Evolutionary conservation across 805 yeast genomes (phyloP), one percentile per base, ranked within the genome.

Genomic region (Scheffersomyces spartinae): DNA sequence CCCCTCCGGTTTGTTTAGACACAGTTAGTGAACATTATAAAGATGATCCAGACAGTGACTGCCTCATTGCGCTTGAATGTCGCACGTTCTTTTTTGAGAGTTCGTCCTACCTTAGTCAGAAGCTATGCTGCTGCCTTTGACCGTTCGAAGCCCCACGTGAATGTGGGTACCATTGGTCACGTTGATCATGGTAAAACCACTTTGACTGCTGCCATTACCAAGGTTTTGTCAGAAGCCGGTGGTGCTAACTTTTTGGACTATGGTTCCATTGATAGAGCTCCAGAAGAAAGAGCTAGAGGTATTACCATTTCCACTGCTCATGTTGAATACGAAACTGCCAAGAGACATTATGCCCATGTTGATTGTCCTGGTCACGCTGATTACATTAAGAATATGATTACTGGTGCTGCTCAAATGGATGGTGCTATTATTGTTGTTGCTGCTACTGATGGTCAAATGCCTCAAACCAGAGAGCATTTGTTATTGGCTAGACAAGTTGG

Each of bases 351-450:
- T 52, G 88, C 97, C 44, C 96, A 86, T 58, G 95, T 86, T 42
- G 97, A 86, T 70, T 84, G 95, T 61, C 96, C 96, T 29, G 97
- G 97, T 50, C 97, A 88, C 73, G 91, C 94, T 39, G 97, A 88
- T 71, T 88, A 86, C 64, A 88, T 88, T 64, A 88, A 88, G 70
- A 88, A 88, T 64, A 88, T 88, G 97, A 88, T 88, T 59, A 84
- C 95, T 41, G 97, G 97, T 77, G 96, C 97, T 47, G 95, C 97
- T 47, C 95, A 88, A 61, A 86, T 86, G 96, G 97, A 88, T 60
- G 96, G 97, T 70, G 97, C 96, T 42, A 86, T 88, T 46, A 88
- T 88, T 64, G 97, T 88, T 35, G 97, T 91, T 58, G 98, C 97
- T 49, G 98, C 98, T 37, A 69, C 95, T 31, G 98, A 91, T 52